Evolutionary conservation across 352 stramenopile genomes (phyloP).

Genomic region (Pythium myriotylum): DNA sequence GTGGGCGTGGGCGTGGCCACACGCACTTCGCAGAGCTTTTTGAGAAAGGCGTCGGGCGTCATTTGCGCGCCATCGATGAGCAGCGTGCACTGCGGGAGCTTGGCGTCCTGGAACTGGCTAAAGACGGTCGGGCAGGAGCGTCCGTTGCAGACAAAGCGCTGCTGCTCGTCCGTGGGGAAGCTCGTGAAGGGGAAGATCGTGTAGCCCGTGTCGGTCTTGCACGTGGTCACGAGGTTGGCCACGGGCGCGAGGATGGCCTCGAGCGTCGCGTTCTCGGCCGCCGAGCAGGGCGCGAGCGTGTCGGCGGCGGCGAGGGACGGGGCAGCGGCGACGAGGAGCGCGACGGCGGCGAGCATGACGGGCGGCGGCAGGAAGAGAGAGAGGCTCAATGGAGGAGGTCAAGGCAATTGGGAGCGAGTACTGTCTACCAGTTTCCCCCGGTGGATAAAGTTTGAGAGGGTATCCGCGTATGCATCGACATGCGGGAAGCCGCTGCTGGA

Average conservation of each 20-base stretch:
- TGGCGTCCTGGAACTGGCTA: slow-evolving; percentile 18
- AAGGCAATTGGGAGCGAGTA: no score
- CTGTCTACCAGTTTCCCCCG: no score
- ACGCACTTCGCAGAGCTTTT: slow-evolving; percentile 24
- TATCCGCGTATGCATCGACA: no score
- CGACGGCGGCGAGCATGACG: no score
- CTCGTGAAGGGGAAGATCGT: slow-evolving; percentile 33
- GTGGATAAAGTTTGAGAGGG: no score
- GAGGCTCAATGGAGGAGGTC: no score
- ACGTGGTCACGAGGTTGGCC: slow-evolving; percentile 27
- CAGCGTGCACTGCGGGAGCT: slow-evolving; percentile 29
- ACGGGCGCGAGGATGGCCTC: slow-evolving; percentile 7
- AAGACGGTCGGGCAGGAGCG: slow-evolving; percentile 37
- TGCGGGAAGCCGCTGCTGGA: no score
- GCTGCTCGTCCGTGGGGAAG: slow-evolving; percentile 28
- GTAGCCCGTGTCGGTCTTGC: slow-evolving; percentile 37
- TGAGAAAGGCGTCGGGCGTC: slow-evolving; percentile 29
- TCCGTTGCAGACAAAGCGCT: slow-evolving; percentile 32
- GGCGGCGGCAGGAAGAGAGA: no score
- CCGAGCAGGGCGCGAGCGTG: slow-evolving; percentile 16
- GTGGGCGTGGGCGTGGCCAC: neutral
- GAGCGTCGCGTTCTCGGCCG: slow-evolving; percentile 18
- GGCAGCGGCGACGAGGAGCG: slow-evolving; percentile 3
- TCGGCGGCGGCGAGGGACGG: neutral
- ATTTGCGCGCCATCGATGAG: slow-evolving; percentile 21